Percentiles rank a stretch among this genome's conserved stretches.
phyloP scores from a whole-genome alignment of 768 basidiomycete species.

The Lepiota venenata region DNA sequence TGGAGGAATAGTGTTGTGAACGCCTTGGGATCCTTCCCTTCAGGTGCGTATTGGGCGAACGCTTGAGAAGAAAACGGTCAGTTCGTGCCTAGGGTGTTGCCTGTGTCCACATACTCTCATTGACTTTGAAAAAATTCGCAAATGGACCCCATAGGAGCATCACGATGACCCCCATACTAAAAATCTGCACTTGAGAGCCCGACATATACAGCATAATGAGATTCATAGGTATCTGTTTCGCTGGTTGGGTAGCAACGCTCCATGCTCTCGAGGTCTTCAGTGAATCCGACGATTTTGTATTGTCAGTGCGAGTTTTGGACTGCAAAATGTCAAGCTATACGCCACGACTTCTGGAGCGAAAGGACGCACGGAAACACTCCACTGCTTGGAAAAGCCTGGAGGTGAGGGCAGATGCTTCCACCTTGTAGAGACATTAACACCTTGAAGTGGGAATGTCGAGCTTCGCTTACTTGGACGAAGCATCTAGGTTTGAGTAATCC shows the following conservation, averaged over 20 bases:
- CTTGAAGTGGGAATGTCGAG: not conserved
- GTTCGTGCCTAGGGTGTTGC: not conserved
- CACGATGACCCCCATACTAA: constrained; percentile 94
- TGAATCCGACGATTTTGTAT: constrained; percentile 52
- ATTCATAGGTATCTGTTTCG: constrained; percentile 94
- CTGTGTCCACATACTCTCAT: constrained; percentile 53
- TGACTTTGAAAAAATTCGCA: constrained; percentile 77
- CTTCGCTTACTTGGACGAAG: constrained; percentile 12
- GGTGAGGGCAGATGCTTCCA: constrained; percentile 65
- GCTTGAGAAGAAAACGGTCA: constrained; percentile 34
- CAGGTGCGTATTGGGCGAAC: constrained; percentile 72
- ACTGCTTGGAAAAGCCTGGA: constrained; percentile 55
- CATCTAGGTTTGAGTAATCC: constrained; percentile 15
- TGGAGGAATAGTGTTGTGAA: constrained; percentile 60
- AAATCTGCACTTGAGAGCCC: constrained; percentile 92
- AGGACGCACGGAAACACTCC: constrained; percentile 29
- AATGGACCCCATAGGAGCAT: constrained; percentile 88
- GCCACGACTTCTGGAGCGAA: not conserved
- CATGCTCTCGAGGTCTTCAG: constrained; percentile 81
- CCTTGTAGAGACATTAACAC: constrained; percentile 27
- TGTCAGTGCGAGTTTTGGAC: constrained; percentile 39
- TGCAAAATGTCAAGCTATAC: constrained; percentile 20
- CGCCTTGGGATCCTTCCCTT: constrained; percentile 48
- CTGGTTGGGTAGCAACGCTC: constrained; percentile 81
- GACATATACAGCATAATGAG: constrained; percentile 99